Evolutionary conservation across 108 stramenopile species (phyloP).

Genomic region (Cyclotella distinguenda): DNA sequence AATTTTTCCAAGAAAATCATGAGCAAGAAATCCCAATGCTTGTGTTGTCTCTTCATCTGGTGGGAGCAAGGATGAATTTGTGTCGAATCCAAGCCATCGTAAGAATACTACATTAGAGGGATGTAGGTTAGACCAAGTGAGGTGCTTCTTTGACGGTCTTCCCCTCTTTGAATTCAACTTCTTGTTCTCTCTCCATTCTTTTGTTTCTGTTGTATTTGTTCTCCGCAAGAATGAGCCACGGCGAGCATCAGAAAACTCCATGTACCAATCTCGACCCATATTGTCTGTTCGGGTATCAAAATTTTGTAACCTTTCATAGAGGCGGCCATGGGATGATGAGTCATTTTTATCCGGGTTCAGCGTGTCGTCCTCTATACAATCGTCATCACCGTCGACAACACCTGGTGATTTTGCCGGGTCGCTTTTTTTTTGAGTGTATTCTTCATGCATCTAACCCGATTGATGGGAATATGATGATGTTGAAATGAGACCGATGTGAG

Average conservation of each 20-base stretch:
- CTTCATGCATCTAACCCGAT: conserved; percentile 71
- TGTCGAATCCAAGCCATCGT: conserved; percentile 84
- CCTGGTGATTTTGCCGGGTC: conserved; percentile 13
- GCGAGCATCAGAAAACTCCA: conserved; percentile 66
- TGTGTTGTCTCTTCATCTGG: conserved; percentile 75
- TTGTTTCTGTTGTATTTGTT: conserved; percentile 17
- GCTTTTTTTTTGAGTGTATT: conserved; percentile 37
- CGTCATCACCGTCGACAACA: conserved; percentile 4
- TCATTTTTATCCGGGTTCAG: neutral
- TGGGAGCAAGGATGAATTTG: conserved; percentile 53
- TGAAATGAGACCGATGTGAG: neutral
- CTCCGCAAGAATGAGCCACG: conserved; percentile 66
- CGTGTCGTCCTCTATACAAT: neutral
- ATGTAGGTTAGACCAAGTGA: conserved; percentile 56
- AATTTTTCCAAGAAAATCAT: conserved; percentile 80
- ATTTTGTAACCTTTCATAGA: conserved; percentile 59
- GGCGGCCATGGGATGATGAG: conserved; percentile 7
- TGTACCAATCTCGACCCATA: conserved; percentile 70
- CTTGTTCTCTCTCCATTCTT: conserved; percentile 47
- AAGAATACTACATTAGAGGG: conserved; percentile 62
- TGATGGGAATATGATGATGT: too few species aligned
- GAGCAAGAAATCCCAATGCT: conserved; percentile 76
- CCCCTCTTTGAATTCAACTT: conserved; percentile 34
- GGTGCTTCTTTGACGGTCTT: conserved; percentile 5
- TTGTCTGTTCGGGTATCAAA: conserved; percentile 76